Evolutionary conservation across 2,329 filamentous ascomycete species (phyloP), one percentile per base, ranked within the genome.

Genomic region (Pseudocercospora cruenta): DNA sequence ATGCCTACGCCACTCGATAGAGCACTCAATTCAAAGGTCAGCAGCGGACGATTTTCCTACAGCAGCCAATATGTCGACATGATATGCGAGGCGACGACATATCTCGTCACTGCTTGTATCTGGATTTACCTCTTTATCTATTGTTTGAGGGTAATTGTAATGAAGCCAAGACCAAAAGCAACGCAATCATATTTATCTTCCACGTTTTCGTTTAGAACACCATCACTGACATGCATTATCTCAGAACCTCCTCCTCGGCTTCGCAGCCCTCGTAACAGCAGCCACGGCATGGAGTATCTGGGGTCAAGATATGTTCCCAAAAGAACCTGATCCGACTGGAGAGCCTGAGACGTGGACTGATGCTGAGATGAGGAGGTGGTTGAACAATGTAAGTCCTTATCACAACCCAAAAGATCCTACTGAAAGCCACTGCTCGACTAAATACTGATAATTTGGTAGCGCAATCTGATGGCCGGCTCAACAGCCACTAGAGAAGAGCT

Each of bases 221-320:
- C 4, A n/a, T 28, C 4, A 47, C 31, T 16, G 6, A 69, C 51
- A 28, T 33, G 39, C 9, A 57, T 33, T 2, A 55, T 19, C 53
- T 26, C 60, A 78, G 75, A 78, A 78, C 63, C 67, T 78, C 58
- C 78, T 74, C 73, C 63, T 81, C 89, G 92, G 89, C 19, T 97
- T 97, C 76, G 89, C 91, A 4, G 92, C 91, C 9, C 85, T 96
- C 60, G 86, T 97, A 14, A 91, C 91, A 6, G 92, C 91, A 1
- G 93, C 91, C 1, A 91, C 93, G 16, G 88, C 87, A 49, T 97
- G 91, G 90, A 86, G 87, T 19, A 94, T 97, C 73, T 96, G 91
- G 89, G 93, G 93, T 64, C 85, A 87, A 61, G 92, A 94, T 69
- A 86, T 97, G 74, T 96, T 97, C 74, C 94, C 94, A 0, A 79